phyloP scores from a whole-genome alignment of 192 early-diverging fungal species.

The Entomortierella beljakovae region DNA sequence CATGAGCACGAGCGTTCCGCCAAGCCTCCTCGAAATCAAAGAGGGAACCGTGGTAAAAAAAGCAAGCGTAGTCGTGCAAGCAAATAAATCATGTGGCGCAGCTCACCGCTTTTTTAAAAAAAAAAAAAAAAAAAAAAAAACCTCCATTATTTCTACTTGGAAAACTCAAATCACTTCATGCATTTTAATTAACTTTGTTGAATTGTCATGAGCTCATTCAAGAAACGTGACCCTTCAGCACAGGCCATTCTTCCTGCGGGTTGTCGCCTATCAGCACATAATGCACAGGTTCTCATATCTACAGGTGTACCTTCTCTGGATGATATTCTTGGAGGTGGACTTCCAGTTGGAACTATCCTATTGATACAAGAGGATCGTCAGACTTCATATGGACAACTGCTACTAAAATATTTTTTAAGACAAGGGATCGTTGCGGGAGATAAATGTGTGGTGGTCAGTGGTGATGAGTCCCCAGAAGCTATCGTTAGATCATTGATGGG shows the following conservation, averaged over 20 bases:
- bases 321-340: constrained; percentile 88
- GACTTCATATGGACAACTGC: constrained; percentile 83
- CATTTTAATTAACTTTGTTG: background rate
- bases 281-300: constrained; percentile 80
- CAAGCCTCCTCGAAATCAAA: background rate
- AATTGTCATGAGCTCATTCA: constrained; percentile 54
- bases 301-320: constrained; percentile 89
- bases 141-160: background rate
- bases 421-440: constrained; percentile 86
- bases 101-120: background rate
- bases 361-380: constrained; percentile 84
- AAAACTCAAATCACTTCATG: background rate
- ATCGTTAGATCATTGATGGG: constrained; percentile 73
- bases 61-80: constrained; percentile 8
- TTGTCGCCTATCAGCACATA: constrained; percentile 82
- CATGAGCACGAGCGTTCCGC: background rate
- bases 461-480: constrained; percentile 73
- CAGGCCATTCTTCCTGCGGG: constrained; percentile 75
- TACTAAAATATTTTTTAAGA: constrained; percentile 86
- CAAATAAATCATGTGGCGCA: background rate
- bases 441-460: constrained; percentile 72
- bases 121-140: background rate
- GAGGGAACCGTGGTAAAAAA: constrained; percentile 1
- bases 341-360: constrained; percentile 83
- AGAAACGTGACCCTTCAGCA: constrained; percentile 65